Conservation (phyloP, 2,329 filamentous ascomycete genomes). For the Hirsutella thompsonii region DNA sequence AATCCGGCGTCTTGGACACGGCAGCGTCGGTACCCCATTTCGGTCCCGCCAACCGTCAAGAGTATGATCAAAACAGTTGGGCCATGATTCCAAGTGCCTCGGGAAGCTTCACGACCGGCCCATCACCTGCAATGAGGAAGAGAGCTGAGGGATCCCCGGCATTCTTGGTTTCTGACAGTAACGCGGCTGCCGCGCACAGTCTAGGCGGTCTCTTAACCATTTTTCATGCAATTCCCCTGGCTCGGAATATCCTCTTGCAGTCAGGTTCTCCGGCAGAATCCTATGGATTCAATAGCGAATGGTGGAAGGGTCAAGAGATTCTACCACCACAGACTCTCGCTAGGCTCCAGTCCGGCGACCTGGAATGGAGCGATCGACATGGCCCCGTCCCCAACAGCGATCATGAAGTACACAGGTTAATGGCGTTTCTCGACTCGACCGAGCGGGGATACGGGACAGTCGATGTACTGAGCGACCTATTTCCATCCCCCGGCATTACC, state of each 20-base stretch:
- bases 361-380: constrained; percentile 14
- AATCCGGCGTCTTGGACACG: constrained; percentile 33
- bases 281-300: constrained; percentile 44
- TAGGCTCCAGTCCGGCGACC: constrained; percentile 17
- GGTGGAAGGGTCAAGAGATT: constrained; percentile 49
- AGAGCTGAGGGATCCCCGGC: constrained; percentile 30
- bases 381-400: constrained; percentile 24
- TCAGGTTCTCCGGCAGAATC: constrained; percentile 25
- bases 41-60: constrained; percentile 42
- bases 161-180: constrained; percentile 30
- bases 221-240: constrained; percentile 44
- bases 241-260: constrained; percentile 40
- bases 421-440: constrained; percentile 49
- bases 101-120: constrained; percentile 8
- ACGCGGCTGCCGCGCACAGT: constrained; percentile 22
- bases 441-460: constrained; percentile 46
- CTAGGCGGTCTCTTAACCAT: constrained; percentile 45
- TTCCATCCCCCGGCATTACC: constrained; percentile 18
- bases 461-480: constrained; percentile 29
- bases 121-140: constrained; percentile 28
- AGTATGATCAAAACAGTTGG: constrained; percentile 45
- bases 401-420: constrained; percentile 46
- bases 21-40: constrained; percentile 33
- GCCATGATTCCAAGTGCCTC: constrained; percentile 36
- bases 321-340: constrained; percentile 22